Conservation (phyloP, 306 rosid species). For the Prunus persica region DNA sequence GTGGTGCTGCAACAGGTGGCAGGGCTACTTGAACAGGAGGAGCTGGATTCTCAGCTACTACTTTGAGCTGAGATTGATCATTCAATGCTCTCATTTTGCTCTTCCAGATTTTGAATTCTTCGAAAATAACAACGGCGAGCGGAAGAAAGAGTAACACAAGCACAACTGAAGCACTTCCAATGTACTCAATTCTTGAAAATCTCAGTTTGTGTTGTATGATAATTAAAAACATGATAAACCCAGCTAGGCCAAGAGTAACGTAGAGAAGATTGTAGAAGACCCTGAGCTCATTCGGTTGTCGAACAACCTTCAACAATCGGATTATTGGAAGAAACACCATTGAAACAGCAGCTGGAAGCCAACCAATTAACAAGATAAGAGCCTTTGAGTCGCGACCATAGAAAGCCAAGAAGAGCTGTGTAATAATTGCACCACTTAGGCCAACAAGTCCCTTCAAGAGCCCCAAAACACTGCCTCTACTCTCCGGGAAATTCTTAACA, state of each 20-base stretch:
- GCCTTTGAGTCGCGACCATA: slow-evolving; percentile 43
- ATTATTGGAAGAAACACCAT: slow-evolving; percentile 39
- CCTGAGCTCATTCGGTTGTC: slow-evolving; percentile 38
- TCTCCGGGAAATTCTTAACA: slow-evolving; percentile 61
- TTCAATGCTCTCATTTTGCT: slow-evolving; percentile 6
- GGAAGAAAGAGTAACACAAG: slow-evolving; percentile 45
- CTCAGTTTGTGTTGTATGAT: slow-evolving; percentile 40
- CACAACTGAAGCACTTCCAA: slow-evolving; percentile 35
- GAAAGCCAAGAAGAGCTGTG: slow-evolving; percentile 53
- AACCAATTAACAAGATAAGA: slow-evolving; percentile 54
- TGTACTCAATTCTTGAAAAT: slow-evolving; percentile 33
- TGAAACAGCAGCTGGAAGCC: slow-evolving; percentile 61
- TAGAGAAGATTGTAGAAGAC: slow-evolving; percentile 56
- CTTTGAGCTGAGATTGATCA: slow-evolving; percentile 13
- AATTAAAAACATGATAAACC: slow-evolving; percentile 55
- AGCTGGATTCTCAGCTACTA: slow-evolving; percentile 23
- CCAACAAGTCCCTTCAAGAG: slow-evolving; percentile 72
- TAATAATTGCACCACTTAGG: slow-evolving; percentile 64
- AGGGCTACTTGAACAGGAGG: background rate
- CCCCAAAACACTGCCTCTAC: slow-evolving; percentile 68
- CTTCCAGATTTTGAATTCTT: slow-evolving; percentile 40
- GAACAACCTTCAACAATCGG: slow-evolving; percentile 26
- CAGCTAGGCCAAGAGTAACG: slow-evolving; percentile 61
- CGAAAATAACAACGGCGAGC: slow-evolving; percentile 37
- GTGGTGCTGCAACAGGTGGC: background rate